Evolutionary conservation across 1,139 yeast genomes (phyloP), one percentile per base, ranked within the genome.

Genomic region (Nakaseomyces glabratus): DNA sequence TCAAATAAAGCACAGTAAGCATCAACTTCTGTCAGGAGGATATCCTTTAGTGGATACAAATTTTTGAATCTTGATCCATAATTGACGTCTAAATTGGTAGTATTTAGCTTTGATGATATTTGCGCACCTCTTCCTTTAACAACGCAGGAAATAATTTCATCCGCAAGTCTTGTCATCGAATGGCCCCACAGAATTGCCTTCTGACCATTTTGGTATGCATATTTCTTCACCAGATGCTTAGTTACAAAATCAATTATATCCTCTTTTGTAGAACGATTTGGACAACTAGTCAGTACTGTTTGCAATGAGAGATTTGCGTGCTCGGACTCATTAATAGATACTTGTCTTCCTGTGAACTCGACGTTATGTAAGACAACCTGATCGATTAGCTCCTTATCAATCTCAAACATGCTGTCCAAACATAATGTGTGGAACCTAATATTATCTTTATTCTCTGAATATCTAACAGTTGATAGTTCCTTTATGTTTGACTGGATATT

Each of bases 61-160:
- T 71, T 60, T 24, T 66, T 66, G 26, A 76, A 48, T 5, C 40
- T 40, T 11, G 50, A 57, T 10, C 51, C 51, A 28, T 51, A 62
- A 2, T 57, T 42, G 23, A 48, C 55, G 2, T 46, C 58, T 1
- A 58, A 53, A 1, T 47, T 44, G 13, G 66, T 69, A 46, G 74
- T 74, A n/a, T 74, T 62, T 26, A 80, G 56, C 10, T 65, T 58
- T 10, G 60, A 53, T 28, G 82, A 71, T 7, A 88, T 69, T 20
- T 68, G 69, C 2, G 80, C 66, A 0, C 97, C 97, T 42, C 95
- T 69, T 6, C 98, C 98, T 49, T 81, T 82, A n/a, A 88, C 88
- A 0, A 95, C 79, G 38, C 81, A 62, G 0, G 94, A 70, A 20
- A 90, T 65, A 16, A 84, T 75, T 39, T 77, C 77, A 47, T 81